A percentile compares a stretch with the other conserved stretches of the same genome.
Conservation (phyloP, 1,139 yeast species). For the Blastobotrys illinoisensis region DNA sequence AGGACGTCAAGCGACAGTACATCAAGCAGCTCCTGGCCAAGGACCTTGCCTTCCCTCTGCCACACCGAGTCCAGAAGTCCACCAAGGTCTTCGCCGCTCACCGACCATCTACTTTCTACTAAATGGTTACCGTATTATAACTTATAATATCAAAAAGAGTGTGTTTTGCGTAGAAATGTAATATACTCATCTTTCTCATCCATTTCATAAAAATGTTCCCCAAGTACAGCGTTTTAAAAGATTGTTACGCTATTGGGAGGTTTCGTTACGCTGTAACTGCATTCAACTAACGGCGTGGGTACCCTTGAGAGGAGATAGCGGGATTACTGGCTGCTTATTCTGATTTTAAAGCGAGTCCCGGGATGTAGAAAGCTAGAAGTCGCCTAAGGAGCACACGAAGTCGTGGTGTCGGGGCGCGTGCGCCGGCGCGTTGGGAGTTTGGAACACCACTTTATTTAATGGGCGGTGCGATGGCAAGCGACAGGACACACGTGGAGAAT, state of each 20-base stretch:
- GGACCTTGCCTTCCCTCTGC: constrained; percentile 99
- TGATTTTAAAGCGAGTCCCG: too few relatives aligned
- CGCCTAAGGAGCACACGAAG: too few relatives aligned
- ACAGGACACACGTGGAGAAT: constrained; percentile 1
- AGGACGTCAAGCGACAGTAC: constrained; percentile 99
- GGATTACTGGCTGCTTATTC: too few relatives aligned
- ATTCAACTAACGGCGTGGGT: too few relatives aligned
- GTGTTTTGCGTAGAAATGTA: constrained; percentile 6
- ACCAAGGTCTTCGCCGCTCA: constrained; percentile 82
- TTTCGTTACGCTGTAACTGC: too few relatives aligned
- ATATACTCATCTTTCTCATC: neutral
- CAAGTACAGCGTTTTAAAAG: too few relatives aligned
- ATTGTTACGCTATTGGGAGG: too few relatives aligned
- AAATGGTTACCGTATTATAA: constrained; percentile 29
- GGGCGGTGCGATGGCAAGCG: neutral
- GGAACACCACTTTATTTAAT: neutral
- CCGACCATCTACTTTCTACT: constrained; percentile 97
- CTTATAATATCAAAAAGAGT: constrained; percentile 2
- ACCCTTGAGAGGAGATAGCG: too few relatives aligned
- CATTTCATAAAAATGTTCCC: too few relatives aligned
- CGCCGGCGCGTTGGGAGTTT: neutral
- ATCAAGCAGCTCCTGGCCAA: constrained; percentile 93
- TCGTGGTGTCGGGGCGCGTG: neutral
- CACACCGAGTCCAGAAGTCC: constrained; percentile 97
- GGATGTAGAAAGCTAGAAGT: too few relatives aligned